Evolutionary conservation across 2,329 filamentous ascomycete species (phyloP).

Genomic region (Balansia obtecta): DNA sequence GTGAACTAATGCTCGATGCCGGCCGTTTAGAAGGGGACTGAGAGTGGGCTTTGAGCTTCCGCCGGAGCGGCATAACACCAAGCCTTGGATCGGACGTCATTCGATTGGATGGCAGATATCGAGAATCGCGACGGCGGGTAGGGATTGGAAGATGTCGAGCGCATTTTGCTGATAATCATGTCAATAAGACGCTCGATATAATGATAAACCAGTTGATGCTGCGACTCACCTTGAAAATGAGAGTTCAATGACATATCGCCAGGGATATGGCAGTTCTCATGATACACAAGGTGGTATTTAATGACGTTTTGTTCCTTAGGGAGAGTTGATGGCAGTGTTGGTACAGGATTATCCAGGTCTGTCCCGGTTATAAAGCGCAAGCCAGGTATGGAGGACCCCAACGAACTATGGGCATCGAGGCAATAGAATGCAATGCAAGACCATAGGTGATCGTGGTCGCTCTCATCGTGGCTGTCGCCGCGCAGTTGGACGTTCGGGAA

Average conservation of each 20-base stretch:
- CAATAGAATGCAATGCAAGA: no score
- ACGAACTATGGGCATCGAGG: no score
- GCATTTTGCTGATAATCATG: neutral
- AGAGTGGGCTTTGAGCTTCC: neutral
- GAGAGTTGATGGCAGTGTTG: no score
- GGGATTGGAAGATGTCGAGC: neutral
- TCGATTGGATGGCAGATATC: neutral
- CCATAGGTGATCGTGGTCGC: no score
- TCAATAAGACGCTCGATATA: no score
- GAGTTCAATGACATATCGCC: neutral
- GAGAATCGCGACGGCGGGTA: neutral
- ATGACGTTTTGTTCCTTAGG: no score
- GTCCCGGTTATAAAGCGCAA: no score
- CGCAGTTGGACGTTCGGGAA: neutral
- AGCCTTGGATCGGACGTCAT: neutral
- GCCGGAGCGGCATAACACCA: conserved; percentile 5
- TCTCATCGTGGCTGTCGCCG: no score
- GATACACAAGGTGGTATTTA: neutral
- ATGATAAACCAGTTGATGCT: no score
- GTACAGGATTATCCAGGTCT: no score
- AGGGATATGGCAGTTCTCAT: neutral
- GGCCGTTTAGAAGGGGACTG: neutral
- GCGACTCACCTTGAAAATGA: neutral
- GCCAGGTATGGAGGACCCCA: no score
- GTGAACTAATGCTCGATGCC: neutral